These are phyloP conservation scores for Vinca minor DNA, from an alignment of 257 asterid genomes.

Conservation along the genomic window DNA sequence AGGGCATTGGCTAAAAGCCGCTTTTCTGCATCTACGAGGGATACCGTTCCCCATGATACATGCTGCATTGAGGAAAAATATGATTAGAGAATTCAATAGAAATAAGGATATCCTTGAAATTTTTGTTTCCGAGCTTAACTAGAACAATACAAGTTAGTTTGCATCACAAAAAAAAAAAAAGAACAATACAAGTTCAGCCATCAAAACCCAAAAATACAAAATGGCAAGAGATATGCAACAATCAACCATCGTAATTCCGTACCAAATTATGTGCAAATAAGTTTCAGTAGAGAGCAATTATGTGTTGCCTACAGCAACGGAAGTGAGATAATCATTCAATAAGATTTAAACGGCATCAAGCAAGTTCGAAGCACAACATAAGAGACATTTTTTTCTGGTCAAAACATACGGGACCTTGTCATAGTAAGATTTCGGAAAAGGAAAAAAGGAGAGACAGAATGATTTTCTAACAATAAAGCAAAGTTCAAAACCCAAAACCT, in stretches of 20 bases:
- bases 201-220: constrained; percentile 4
- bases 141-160: too few species aligned
- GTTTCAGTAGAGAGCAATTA: too few species aligned
- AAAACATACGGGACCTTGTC: too few species aligned
- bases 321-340: background rate
- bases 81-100: constrained; percentile 4
- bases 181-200: background rate
- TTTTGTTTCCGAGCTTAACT: too few species aligned
- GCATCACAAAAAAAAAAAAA: too few species aligned
- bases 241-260: background rate
- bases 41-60: constrained; percentile 86
- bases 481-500: background rate
- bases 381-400: too few species aligned
- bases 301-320: background rate
- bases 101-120: background rate
- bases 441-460: background rate
- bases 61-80: constrained; percentile 34
- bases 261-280: background rate
- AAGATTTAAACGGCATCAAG: background rate
- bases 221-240: background rate
- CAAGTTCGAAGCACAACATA: background rate
- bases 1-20: constrained; percentile 87
- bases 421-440: background rate
- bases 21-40: constrained; percentile 81
- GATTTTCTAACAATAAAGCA: background rate